A percentile compares a stretch with the other conserved stretches of the same genome.
Evolutionary conservation across 2,329 filamentous ascomycete species (phyloP).

Genomic region (Penicillium sp.): DNA sequence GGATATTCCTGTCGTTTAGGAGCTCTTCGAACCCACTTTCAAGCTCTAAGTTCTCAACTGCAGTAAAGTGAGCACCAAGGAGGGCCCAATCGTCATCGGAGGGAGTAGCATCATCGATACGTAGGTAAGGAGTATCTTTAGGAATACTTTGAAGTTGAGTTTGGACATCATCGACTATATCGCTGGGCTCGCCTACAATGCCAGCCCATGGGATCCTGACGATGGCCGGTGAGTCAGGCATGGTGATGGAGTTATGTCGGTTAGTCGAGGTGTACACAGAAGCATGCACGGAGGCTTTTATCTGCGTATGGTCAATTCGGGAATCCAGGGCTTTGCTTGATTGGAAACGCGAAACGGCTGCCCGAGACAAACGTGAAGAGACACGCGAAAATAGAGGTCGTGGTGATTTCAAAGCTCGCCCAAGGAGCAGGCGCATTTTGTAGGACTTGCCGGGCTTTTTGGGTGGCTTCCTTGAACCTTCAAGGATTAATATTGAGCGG

Average conservation of each 20-base stretch:
- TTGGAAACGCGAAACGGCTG: not conserved
- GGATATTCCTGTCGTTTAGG: slow-evolving; percentile 21
- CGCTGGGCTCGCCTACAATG: slow-evolving; percentile 1
- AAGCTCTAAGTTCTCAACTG: slow-evolving; percentile 17
- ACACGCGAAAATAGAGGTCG: not conserved
- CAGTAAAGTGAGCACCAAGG: slow-evolving; percentile 21
- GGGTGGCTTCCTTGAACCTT: not conserved
- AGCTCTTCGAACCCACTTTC: slow-evolving; percentile 21
- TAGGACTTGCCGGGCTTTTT: not conserved
- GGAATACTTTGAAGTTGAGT: slow-evolving; percentile 19
- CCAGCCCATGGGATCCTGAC: slow-evolving; percentile 14
- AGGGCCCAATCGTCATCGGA: slow-evolving; percentile 23
- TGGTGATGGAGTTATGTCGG: not conserved
- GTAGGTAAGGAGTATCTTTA: slow-evolving; percentile 8
- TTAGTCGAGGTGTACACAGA: not conserved
- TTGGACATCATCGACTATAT: slow-evolving; percentile 8
- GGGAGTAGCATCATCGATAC: slow-evolving; percentile 19
- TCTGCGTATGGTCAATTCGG: not conserved
- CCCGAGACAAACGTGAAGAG: not conserved
- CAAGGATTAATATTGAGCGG: not conserved
- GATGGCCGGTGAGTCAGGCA: not conserved
- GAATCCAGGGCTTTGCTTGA: not conserved
- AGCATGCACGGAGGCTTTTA: not conserved
- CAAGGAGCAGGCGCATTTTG: not conserved
- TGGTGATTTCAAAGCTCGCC: not conserved